Conservation (phyloP, 331 rosid species). For the Malus hybrid region DNA sequence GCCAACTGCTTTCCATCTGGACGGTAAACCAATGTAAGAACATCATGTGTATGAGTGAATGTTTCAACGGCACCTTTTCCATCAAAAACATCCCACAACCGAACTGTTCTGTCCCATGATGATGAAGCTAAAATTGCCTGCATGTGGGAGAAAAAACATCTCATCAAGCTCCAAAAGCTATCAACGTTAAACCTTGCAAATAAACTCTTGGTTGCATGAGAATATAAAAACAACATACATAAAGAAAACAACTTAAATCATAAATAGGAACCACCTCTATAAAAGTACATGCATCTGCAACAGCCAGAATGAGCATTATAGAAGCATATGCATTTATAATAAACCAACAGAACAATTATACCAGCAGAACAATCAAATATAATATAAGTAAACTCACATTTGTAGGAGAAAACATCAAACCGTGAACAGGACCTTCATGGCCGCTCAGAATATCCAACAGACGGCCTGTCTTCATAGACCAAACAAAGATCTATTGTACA, state of each 20-base stretch:
- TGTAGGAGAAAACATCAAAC: constrained; percentile 81
- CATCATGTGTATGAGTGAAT: constrained; percentile 77
- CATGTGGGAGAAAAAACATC: constrained; percentile 3
- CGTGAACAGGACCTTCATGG: constrained; percentile 98
- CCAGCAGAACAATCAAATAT: not conserved
- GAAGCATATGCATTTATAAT: not conserved
- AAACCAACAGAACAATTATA: not conserved
- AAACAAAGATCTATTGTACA: constrained; percentile 66
- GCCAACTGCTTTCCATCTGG: constrained; percentile 98
- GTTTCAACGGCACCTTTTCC: constrained; percentile 92
- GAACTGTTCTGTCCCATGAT: constrained; percentile 85
- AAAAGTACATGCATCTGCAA: not conserved
- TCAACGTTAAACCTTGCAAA: not conserved
- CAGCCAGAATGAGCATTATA: not conserved
- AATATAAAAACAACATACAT: not conserved
- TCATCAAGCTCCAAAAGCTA: not conserved
- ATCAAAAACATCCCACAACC: constrained; percentile 94
- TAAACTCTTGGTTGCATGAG: not conserved
- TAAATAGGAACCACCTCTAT: not conserved
- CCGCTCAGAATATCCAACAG: constrained; percentile 84
- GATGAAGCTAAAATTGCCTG: constrained; percentile 87
- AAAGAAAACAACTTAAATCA: not conserved
- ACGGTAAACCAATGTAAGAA: constrained; percentile 81
- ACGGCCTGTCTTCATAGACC: constrained; percentile 88
- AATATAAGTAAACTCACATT: constrained; percentile 47